Percentiles rank a stretch among this genome's conserved stretches.
Conservation (phyloP, 805 yeast species). For the Saccharomycopsis selenospora region DNA sequence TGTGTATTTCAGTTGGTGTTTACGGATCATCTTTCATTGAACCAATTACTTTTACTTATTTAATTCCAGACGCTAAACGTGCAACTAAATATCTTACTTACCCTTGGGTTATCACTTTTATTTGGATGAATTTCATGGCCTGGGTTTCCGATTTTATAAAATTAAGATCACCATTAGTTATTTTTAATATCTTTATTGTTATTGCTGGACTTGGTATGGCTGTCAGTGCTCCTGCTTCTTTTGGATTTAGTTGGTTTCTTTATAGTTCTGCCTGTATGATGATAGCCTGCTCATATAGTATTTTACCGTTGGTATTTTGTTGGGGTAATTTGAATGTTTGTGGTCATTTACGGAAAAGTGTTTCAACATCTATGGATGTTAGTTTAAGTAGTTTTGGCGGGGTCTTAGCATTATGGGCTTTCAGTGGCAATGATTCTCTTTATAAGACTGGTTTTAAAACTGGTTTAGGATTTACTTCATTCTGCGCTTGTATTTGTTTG, state of each 20-base stretch:
- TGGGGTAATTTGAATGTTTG: conserved; percentile 23
- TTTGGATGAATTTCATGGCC: conserved; percentile 43
- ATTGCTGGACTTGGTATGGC: conserved; percentile 38
- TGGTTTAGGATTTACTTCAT: conserved; percentile 38
- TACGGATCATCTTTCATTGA: conserved; percentile 71
- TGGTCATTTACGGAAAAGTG: conserved; percentile 42
- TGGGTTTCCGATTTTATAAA: conserved; percentile 40
- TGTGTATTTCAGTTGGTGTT: conserved; percentile 57
- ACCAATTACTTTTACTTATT: conserved; percentile 49
- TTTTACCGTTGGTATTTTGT: conserved; percentile 4
- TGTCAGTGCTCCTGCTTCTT: conserved; percentile 40
- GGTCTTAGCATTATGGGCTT: conserved; percentile 40
- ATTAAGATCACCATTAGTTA: conserved; percentile 37
- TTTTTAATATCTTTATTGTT: conserved; percentile 29
- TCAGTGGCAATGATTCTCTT: conserved; percentile 37
- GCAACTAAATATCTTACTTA: conserved; percentile 62
- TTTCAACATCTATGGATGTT: conserved; percentile 39
- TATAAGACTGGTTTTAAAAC: conserved; percentile 44
- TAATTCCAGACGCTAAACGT: conserved; percentile 51
- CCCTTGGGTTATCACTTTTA: conserved; percentile 65
- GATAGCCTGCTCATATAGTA: conserved; percentile 30
- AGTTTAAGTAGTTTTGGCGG: conserved; percentile 51
- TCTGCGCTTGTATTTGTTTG: conserved; percentile 32
- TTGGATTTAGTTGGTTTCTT: conserved; percentile 36
- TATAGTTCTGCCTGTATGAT: conserved; percentile 1